phyloP scores from a whole-genome alignment of 179 eudicot genomes.

The Gypsophila paniculata region DNA sequence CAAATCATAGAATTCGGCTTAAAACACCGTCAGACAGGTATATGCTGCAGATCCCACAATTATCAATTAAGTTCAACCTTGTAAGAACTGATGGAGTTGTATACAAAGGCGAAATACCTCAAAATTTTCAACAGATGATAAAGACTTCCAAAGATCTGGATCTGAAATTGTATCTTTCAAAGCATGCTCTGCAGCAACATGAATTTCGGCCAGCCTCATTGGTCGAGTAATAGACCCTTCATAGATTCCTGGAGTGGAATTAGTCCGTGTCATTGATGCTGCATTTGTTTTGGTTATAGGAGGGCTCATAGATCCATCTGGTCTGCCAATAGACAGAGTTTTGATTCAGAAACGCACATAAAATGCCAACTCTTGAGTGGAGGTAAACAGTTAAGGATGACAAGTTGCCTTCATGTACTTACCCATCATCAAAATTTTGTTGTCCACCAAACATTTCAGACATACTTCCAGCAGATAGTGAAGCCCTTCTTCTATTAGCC shows the following conservation, averaged over 20 bases:
- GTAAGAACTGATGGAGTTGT: not conserved
- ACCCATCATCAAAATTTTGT: conserved; percentile 52
- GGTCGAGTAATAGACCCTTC: conserved; percentile 78
- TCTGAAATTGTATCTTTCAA: conserved; percentile 66
- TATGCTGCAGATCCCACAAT: conserved; percentile 2
- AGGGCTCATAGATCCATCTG: conserved; percentile 45
- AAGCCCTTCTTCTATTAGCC: conserved; percentile 93
- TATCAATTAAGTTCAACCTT: not conserved
- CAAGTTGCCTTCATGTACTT: conserved; percentile 18
- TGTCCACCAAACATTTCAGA: conserved; percentile 67
- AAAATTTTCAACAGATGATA: conserved; percentile 80
- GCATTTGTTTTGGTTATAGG: conserved; percentile 41
- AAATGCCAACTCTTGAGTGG: conserved; percentile 2
- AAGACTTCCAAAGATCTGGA: conserved; percentile 57
- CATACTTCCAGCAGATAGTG: conserved; percentile 82
- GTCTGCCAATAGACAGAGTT: conserved; percentile 43
- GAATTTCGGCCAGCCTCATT: conserved; percentile 89
- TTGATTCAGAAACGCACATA: not conserved
- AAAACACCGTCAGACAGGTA: not conserved
- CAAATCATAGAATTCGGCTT: not conserved
- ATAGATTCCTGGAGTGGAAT: conserved; percentile 79
- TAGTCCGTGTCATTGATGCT: conserved; percentile 61
- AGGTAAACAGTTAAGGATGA: conserved; percentile 7
- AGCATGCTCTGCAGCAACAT: conserved; percentile 94
- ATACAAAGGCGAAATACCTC: conserved; percentile 50